Evolutionary conservation across 805 yeast species (phyloP), one percentile per base, ranked within the genome.

Genomic region (Lipomyces orientalis): DNA sequence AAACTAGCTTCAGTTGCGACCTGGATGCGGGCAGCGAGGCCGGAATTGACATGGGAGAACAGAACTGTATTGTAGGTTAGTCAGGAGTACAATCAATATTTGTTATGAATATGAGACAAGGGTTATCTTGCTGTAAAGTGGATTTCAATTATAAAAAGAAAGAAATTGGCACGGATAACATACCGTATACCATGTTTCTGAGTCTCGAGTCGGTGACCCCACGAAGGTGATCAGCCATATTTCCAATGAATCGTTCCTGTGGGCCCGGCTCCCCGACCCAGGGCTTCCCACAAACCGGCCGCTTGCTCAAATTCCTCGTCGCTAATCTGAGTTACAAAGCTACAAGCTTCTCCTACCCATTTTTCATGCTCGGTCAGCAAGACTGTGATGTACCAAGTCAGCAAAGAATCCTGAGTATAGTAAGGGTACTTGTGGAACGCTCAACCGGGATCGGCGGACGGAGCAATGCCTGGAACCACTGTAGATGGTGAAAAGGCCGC

Each of bases 401-500:
- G 31, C 31, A 51, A 51, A 1, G 31, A 4, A 51, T 51, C 31
- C 31, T 14, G 31, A 12, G 31, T n/a, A n/a, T 2, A 51, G 31
- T 19, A 51, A 51, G 54, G 10, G 54, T 19, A 19, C 22, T 51
- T 51, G 3, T n/a, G 31, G 9, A 51, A 19, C 54, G n/a, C 31
- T 19, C 31, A 51, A 56, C 59, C 49, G 2, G 96, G 96, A 76
- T 90, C 96, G 66, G 91, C 91, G 51, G 91, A 87, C 19, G 94
- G 85, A 78, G 90, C 93, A 81, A 88, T 87, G 74, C 90, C 90
- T 58, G 95, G 95, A 49, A 90, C 90, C n/a, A 91, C 85, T 79
- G 90, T 91, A 16, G 93, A 87, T 68, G 96, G 96, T 2, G 93
- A 87, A 78, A 90, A 90, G 0, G 96, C 96, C 70, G 88, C 90